These are phyloP conservation scores for Fraxinus greggii DNA, from an alignment of 305 asterid species.

Conservation along the genomic window DNA sequence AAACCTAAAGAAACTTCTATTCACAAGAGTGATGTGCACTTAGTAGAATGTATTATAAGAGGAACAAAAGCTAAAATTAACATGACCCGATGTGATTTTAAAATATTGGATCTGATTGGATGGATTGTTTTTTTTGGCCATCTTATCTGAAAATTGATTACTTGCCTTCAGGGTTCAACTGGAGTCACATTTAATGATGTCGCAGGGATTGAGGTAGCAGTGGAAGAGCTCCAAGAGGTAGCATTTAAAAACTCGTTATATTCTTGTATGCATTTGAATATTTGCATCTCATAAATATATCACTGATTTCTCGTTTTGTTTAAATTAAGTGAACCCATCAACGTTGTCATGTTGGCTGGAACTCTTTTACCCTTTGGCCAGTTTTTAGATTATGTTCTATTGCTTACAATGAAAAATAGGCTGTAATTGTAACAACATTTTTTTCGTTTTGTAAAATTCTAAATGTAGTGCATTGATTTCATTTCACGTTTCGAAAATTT, in stretches of 20 bases:
- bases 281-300: background rate
- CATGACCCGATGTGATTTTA: background rate
- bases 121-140: background rate
- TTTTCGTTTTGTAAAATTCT: slow-evolving; percentile 9
- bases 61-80: background rate
- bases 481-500: background rate
- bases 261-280: slow-evolving; percentile 10
- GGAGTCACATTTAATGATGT: slow-evolving; percentile 89
- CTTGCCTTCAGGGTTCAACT: slow-evolving; percentile 72
- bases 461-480: background rate
- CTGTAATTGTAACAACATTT: background rate
- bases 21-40: background rate
- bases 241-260: background rate
- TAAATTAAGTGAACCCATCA: background rate
- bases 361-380: background rate
- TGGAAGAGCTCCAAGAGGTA: slow-evolving; percentile 99
- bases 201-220: slow-evolving; percentile 96
- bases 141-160: slow-evolving; percentile 19
- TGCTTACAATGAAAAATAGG: slow-evolving; percentile 19
- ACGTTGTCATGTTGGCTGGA: background rate
- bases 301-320: slow-evolving; percentile 1
- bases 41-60: background rate
- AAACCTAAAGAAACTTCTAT: background rate
- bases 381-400: slow-evolving; percentile 9
- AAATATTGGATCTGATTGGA: background rate